Percentiles rank a stretch among this genome's conserved stretches.
These are phyloP conservation scores for Berberis thunbergii DNA, from an alignment of 164 flowering plant species.

Conservation along the genomic window DNA sequence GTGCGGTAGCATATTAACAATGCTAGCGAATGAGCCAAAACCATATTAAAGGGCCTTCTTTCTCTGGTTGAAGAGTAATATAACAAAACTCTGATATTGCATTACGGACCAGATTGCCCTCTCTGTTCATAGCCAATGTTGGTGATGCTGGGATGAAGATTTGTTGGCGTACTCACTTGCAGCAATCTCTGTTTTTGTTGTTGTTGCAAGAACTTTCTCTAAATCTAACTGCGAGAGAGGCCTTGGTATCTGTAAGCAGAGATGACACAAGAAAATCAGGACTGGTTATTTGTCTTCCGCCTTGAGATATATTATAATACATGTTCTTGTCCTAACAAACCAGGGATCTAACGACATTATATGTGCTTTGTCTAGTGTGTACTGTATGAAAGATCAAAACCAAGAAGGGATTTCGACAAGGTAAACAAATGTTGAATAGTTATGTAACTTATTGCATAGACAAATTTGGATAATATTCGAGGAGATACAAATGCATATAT, in stretches of 20 bases:
- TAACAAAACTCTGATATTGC: slow-evolving; percentile 68
- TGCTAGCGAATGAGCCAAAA: background rate
- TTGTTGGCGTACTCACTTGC: slow-evolving; percentile 46
- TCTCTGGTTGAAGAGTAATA: slow-evolving; percentile 46
- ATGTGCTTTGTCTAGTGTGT: no score
- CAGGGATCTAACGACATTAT: no score
- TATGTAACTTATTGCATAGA: no score
- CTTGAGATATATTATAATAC: no score
- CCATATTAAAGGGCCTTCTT: background rate
- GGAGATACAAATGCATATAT: no score
- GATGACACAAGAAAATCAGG: background rate
- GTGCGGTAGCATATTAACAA: background rate
- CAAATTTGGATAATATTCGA: no score
- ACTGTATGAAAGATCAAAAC: no score
- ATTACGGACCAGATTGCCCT: slow-evolving; percentile 52
- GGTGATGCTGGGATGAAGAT: slow-evolving; percentile 30
- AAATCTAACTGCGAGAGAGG: slow-evolving; percentile 65
- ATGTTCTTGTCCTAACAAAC: no score
- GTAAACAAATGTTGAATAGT: no score
- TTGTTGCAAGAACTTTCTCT: slow-evolving; percentile 53
- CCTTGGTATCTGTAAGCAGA: slow-evolving; percentile 54
- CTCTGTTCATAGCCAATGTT: slow-evolving; percentile 36
- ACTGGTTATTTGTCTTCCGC: no score
- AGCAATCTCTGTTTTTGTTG: slow-evolving; percentile 60
- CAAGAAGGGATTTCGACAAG: no score